Evolutionary conservation across 192 early-diverging fungal genomes (phyloP), one percentile per base, ranked within the genome.

Genomic region (Coemansia sp.): DNA sequence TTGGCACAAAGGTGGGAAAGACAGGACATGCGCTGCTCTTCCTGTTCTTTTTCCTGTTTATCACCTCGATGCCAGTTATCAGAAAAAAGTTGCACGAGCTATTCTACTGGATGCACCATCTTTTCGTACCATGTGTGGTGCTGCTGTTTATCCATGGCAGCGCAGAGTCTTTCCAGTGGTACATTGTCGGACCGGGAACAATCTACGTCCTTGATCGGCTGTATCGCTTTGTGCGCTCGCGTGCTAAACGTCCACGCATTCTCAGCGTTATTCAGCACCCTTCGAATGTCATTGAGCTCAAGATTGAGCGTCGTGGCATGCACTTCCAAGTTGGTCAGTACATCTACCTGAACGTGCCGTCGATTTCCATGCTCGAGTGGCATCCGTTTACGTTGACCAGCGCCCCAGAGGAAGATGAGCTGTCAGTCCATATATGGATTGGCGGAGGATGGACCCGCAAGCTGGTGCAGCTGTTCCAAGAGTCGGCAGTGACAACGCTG

Each of bases 51-150:
- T 49, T 69, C 31, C 47, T 84, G 30, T 74, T 68, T 32, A 61
- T 62, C 56, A 59, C 78, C 25, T 73, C 72, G 31, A 25, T 74
- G 3, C 78, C 82, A 12, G 59, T 54, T 2, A 61, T 84, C 44
- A 65, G 82, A 9, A 62, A 74, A 14, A 47, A 41, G 58, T 57
- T 72, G 38, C 47, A 73, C 62, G 92, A 94, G 78, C 82, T 87
- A 55, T 94, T 94, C 71, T 94, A 91, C 87, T 90, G 87, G 83
- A 87, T 89, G 54, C 92, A 94, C 81, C 91, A 93, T 65, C 81
- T 94, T 50, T 94, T 94, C 74, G 83, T 93, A 65, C 77, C 89
- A 19, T 88, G 88, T 69, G 86, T 91, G 23, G 73, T 87, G 22
- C 81, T 84, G 34, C 68, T 87, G 22, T 84, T 92, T 68, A 79